Conservation (phyloP, 345 rosid genomes). For the Eucalyptus polyanthemos region DNA sequence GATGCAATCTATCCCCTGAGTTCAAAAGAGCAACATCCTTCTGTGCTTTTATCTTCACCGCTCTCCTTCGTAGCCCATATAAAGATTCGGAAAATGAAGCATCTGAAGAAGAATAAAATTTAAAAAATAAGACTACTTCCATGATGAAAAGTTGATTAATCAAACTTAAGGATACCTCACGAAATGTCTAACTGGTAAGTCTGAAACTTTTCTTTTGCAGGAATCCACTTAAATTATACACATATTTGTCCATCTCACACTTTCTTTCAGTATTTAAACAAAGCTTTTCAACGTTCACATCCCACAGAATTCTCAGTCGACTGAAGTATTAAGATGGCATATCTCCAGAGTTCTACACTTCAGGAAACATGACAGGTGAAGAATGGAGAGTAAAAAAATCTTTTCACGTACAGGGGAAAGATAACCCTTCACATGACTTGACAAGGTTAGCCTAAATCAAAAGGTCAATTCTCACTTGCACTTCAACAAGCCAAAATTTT, state of each 20-base stretch:
- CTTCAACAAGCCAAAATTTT: neutral
- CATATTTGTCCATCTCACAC: neutral
- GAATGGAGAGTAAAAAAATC: neutral
- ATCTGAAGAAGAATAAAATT: slow-evolving; percentile 37
- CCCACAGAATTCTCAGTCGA: neutral
- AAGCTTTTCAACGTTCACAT: neutral
- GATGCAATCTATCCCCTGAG: slow-evolving; percentile 36
- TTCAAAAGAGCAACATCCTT: slow-evolving; percentile 27
- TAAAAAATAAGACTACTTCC: neutral
- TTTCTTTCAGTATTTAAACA: neutral
- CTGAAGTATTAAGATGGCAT: neutral
- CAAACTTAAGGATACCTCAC: neutral
- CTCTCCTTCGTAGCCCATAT: slow-evolving; percentile 92
- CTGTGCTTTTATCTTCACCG: slow-evolving; percentile 39
- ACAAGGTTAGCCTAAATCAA: neutral
- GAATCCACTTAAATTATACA: neutral
- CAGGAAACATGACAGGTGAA: neutral
- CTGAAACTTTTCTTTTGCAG: neutral
- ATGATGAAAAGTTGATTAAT: neutral
- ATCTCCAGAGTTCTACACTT: neutral
- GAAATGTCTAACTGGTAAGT: neutral
- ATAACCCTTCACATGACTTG: neutral
- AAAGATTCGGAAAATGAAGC: slow-evolving; percentile 94
- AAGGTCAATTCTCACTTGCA: neutral
- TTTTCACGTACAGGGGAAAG: neutral